phyloP scores from a whole-genome alignment of 202 grass and related monocot genomes.

The Eragrostis tef region DNA sequence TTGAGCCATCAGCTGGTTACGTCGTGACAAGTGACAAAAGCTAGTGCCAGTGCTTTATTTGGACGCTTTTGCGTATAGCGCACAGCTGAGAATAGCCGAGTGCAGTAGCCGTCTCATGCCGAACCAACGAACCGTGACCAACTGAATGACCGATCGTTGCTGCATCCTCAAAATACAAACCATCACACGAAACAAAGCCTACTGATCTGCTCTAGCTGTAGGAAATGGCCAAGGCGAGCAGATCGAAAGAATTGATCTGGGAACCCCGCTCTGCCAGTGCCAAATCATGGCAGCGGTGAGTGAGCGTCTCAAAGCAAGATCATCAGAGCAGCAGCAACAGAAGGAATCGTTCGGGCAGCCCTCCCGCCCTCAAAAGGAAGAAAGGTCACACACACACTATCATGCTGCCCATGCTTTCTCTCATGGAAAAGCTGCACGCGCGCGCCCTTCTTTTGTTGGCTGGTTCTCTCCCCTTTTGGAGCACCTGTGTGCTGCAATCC shows the following conservation, averaged over 20 bases:
- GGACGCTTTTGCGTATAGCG: background rate
- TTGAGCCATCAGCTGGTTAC: background rate
- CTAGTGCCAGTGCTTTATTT: background rate
- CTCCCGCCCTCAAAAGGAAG: slow-evolving; percentile 47
- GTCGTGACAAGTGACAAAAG: background rate
- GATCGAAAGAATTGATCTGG: slow-evolving; percentile 2
- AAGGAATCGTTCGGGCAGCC: slow-evolving; percentile 20
- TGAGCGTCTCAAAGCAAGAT: slow-evolving; percentile 22
- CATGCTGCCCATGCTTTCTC: slow-evolving; percentile 47
- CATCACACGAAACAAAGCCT: background rate
- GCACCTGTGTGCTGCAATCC: slow-evolving; percentile 17
- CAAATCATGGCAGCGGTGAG: slow-evolving; percentile 6
- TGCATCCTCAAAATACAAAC: background rate
- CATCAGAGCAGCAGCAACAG: background rate
- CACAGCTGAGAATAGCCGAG: background rate
- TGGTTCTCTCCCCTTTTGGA: slow-evolving; percentile 22
- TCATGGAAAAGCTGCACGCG: slow-evolving; percentile 34
- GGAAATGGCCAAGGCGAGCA: background rate
- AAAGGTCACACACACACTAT: slow-evolving; percentile 27
- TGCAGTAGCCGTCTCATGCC: background rate
- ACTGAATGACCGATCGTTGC: background rate
- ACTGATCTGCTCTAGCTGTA: background rate
- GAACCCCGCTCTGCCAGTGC: slow-evolving; percentile 3
- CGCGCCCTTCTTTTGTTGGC: slow-evolving; percentile 30
- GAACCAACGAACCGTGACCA: background rate